Percentiles rank a stretch among this genome's conserved stretches.
These are phyloP conservation scores for Emergomyces pasteurianus DNA, from an alignment of 2,329 filamentous ascomycete genomes.

Conservation along the genomic window DNA sequence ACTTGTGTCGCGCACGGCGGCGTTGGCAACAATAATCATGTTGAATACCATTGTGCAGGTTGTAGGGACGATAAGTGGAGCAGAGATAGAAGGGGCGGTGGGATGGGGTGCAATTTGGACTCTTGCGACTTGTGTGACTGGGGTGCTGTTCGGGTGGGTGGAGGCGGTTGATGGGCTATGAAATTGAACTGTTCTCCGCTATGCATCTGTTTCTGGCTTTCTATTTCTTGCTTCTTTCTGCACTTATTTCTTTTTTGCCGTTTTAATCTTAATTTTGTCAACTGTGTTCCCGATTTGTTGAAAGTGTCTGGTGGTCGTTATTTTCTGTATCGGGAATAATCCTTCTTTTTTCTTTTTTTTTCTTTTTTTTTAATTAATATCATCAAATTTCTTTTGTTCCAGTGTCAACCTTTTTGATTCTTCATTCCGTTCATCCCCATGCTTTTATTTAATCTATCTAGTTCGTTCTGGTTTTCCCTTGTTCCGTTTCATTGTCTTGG, in stretches of 20 bases:
- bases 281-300: neutral
- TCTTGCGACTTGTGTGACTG: conserved; percentile 30
- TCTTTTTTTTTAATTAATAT: neutral
- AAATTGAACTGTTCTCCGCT: neutral
- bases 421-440: neutral
- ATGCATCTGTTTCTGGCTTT: neutral
- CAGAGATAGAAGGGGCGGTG: conserved; percentile 56
- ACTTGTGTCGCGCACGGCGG: conserved; percentile 50
- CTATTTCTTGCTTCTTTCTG: neutral
- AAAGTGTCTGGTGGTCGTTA: neutral
- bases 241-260: neutral
- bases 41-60: conserved; percentile 53
- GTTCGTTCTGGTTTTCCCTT: neutral
- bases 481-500: neutral
- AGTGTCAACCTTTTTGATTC: neutral
- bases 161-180: conserved; percentile 18
- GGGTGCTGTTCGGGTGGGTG: conserved; percentile 27
- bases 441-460: neutral
- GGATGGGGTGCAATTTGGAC: conserved; percentile 67
- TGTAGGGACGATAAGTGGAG: conserved; percentile 54
- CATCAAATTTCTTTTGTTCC: no score
- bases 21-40: conserved; percentile 35
- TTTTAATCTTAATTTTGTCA: neutral
- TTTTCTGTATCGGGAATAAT: neutral
- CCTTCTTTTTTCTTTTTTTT: neutral